Conservation (phyloP, 1,284 basidiomycete genomes). For the Porogramme epimiltina region DNA sequence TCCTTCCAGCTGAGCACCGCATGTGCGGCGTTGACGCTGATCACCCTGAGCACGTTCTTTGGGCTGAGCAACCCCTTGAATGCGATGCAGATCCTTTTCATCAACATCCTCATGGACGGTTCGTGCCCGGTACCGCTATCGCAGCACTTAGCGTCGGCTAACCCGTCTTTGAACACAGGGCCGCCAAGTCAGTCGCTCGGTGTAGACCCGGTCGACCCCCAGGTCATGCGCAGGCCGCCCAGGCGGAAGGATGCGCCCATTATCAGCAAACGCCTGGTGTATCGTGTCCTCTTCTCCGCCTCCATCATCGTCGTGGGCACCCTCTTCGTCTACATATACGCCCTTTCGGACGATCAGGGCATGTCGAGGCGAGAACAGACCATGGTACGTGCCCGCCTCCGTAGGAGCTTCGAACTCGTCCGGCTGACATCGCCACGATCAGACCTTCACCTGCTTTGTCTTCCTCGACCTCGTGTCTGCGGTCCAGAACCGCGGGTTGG, state of each 20-base stretch:
- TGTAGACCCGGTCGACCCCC: slow-evolving; percentile 93
- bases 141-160: too few species aligned
- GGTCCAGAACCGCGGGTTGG: slow-evolving; percentile 90
- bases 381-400: slow-evolving; percentile 58
- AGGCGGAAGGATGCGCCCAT: slow-evolving; percentile 89
- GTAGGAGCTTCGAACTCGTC: slow-evolving; percentile 25
- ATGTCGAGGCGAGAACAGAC: slow-evolving; percentile 90
- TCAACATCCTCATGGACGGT: slow-evolving; percentile 99
- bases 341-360: slow-evolving; percentile 73
- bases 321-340: slow-evolving; percentile 85
- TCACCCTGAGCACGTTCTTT: slow-evolving; percentile 91
- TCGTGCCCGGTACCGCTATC: too few species aligned
- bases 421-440: slow-evolving; percentile 1
- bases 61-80: slow-evolving; percentile 92
- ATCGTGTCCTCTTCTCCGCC: slow-evolving; percentile 88
- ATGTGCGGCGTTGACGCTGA: slow-evolving; percentile 91
- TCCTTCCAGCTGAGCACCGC: slow-evolving; percentile 97
- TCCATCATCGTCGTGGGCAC: slow-evolving; percentile 90
- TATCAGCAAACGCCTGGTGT: slow-evolving; percentile 73
- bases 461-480: slow-evolving; percentile 96
- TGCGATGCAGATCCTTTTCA: slow-evolving; percentile 98
- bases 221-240: slow-evolving; percentile 89
- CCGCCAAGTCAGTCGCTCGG: slow-evolving; percentile 95
- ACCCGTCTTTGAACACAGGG: slow-evolving; percentile 42
- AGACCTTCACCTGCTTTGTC: slow-evolving; percentile 98